These are phyloP conservation scores for Colletotrichum sp. DNA, from an alignment of 2,329 filamentous ascomycete genomes.

Conservation along the genomic window DNA sequence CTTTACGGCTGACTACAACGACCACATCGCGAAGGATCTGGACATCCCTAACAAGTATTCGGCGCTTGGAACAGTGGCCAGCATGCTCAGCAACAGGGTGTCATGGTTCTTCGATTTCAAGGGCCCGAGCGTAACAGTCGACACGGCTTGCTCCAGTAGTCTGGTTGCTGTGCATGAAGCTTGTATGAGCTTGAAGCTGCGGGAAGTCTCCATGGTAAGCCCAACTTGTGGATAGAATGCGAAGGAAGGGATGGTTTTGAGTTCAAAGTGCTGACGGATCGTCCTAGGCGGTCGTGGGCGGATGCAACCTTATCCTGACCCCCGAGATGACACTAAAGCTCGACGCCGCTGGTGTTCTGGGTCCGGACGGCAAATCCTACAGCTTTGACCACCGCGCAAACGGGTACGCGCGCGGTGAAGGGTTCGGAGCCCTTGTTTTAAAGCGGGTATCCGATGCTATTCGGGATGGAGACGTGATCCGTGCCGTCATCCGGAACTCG, in stretches of 20 bases:
- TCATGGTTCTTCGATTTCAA: constrained; percentile 41
- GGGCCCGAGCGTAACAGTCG: constrained; percentile 38
- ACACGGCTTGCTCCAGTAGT: constrained; percentile 43
- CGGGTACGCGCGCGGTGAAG: constrained; percentile 47
- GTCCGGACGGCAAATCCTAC: constrained; percentile 35
- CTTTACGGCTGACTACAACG: constrained; percentile 29
- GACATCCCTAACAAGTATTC: constrained; percentile 23
- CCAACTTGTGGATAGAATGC: not conserved
- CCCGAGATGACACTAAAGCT: constrained; percentile 20
- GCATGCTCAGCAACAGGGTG: constrained; percentile 38
- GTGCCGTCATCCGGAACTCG: constrained; percentile 40
- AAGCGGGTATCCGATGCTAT: constrained; percentile 56
- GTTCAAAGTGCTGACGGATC: constrained; percentile 39
- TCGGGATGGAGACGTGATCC: constrained; percentile 39
- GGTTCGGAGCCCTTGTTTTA: constrained; percentile 52
- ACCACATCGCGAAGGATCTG: constrained; percentile 14
- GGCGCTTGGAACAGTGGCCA: constrained; percentile 31
- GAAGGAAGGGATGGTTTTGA: not conserved
- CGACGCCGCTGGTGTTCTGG: constrained; percentile 19
- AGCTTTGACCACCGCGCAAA: constrained; percentile 37
- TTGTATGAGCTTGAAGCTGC: constrained; percentile 23
- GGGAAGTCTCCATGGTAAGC: constrained; percentile 23
- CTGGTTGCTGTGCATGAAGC: constrained; percentile 38
- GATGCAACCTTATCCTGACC: constrained; percentile 26
- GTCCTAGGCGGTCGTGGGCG: constrained; percentile 31